Base-by-base conservation (phyloP, 179 eudicot species). In the Beta lomatogona region DNA sequence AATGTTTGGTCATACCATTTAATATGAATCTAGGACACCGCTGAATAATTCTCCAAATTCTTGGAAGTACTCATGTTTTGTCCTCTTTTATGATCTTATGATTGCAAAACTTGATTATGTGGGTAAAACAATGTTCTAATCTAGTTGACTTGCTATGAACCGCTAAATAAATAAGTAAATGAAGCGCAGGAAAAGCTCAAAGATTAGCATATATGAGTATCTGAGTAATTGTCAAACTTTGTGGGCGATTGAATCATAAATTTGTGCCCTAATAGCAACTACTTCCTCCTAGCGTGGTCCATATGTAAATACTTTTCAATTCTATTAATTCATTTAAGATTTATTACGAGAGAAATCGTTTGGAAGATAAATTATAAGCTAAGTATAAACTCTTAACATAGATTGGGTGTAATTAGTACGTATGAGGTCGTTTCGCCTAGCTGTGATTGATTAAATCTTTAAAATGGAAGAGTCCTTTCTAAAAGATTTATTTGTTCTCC, bases 81-180 rank as follows among this genome's bases (percentile, higher is more conserved):
- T 81, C 79, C 69, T 79, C 41, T 64, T 64, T 73, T 46, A 64
- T 25, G 25, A 41, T 12, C 77, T 80, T 76, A 80, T 80, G 79
- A 81, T 81, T 81, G 79, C 83, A 44, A n/a, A 64, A 74, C 9
- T 65, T 80, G 67, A 48, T 80, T 73, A 61, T 52, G 64, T 81
- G 11, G 50, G 48, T n/a, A 57, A 76, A 68, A 46, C 28, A 75
- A 81, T 36, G 76, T 80, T 80, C 25, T 36, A 55, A 75, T 19
- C 22, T 76, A 44, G 84, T 82, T 82, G 84, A 82, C 84, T 82
- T 76, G 64, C 70, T 76, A 67, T 68, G 70, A 82, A 52, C 76
- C 76, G 76, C 54, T 54, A 44, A 46, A 31, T 28, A 21, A 63
- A 22, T 77, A 12, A 44, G 58, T 54, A 19, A 25, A 61, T 8